phyloP scores from a whole-genome alignment of 2,329 filamentous ascomycete genomes.

The Thermochaetoides dissita region DNA sequence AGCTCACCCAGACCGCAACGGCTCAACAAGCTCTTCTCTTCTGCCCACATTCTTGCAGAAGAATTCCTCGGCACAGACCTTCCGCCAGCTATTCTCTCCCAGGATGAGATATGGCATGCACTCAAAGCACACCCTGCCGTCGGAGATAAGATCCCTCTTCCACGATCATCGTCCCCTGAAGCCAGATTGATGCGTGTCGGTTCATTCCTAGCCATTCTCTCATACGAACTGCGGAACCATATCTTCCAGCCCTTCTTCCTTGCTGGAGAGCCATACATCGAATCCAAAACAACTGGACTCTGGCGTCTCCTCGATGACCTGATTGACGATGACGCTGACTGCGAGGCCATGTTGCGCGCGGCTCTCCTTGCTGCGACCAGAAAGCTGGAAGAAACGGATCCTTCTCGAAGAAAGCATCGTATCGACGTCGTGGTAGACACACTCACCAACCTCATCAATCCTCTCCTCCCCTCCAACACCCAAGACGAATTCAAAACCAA shows the following conservation, averaged over 20 bases:
- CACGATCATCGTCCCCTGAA: neutral
- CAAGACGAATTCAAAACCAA: constrained; percentile 1
- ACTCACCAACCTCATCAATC: neutral
- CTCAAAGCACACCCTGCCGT: neutral
- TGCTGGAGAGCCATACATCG: neutral
- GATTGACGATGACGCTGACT: neutral
- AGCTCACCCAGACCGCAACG: neutral
- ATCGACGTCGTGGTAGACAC: neutral
- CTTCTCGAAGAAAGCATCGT: neutral
- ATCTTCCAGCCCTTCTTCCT: constrained; percentile 23
- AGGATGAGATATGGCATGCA: neutral
- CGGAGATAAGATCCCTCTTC: neutral
- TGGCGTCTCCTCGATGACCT: constrained; percentile 1
- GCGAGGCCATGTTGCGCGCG: constrained; percentile 9
- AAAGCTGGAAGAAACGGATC: neutral
- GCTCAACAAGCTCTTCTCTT: neutral
- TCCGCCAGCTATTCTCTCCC: neutral
- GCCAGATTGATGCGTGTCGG: constrained; percentile 17
- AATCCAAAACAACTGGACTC: neutral
- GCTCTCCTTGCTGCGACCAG: constrained; percentile 5
- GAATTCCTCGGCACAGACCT: neutral
- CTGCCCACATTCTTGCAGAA: neutral
- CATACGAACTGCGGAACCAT: constrained; percentile 16
- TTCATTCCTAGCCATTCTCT: constrained; percentile 18
- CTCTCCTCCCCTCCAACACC: neutral